These are phyloP conservation scores for Petasospora rhodanensis DNA, from an alignment of 1,139 yeast genomes.

Conservation along the genomic window DNA sequence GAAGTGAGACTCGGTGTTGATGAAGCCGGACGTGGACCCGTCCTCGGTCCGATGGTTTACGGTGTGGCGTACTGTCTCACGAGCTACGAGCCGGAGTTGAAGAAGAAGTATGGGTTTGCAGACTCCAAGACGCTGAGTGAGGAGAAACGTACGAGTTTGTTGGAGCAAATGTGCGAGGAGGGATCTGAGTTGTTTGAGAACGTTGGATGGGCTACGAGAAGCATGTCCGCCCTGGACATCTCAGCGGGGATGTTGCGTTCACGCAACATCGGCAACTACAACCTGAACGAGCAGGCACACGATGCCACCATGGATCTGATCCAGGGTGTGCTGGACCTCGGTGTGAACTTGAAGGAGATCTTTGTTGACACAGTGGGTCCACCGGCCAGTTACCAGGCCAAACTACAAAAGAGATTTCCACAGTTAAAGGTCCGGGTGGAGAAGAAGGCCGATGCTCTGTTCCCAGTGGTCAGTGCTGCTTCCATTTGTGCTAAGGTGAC, in stretches of 20 bases:
- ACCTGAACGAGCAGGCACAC: slow-evolving; percentile 93
- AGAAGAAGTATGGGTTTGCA: slow-evolving; percentile 75
- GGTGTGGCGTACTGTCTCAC: slow-evolving; percentile 76
- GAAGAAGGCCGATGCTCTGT: slow-evolving; percentile 93
- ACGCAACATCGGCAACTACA: slow-evolving; percentile 52
- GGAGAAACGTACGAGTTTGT: slow-evolving; percentile 56
- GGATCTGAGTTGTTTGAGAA: slow-evolving; percentile 45
- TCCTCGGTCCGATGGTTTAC: slow-evolving; percentile 95
- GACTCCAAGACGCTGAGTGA: slow-evolving; percentile 89
- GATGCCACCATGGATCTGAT: slow-evolving; percentile 85
- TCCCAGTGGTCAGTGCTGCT: slow-evolving; percentile 92
- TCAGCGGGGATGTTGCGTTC: slow-evolving; percentile 83
- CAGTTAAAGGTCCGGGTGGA: slow-evolving; percentile 73
- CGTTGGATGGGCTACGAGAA: slow-evolving; percentile 85
- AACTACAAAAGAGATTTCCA: slow-evolving; percentile 68
- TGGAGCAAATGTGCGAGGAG: slow-evolving; percentile 50
- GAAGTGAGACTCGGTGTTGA: slow-evolving; percentile 72
- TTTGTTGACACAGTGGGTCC: slow-evolving; percentile 98
- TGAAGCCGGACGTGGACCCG: slow-evolving; percentile 99
- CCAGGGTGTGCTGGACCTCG: slow-evolving; percentile 50
- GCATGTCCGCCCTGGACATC: slow-evolving; percentile 84
- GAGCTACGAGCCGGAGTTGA: slow-evolving; percentile 45
- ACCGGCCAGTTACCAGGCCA: slow-evolving; percentile 76
- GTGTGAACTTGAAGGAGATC: slow-evolving; percentile 62
- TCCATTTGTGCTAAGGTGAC: slow-evolving; percentile 98